Conservation (phyloP, 2,329 filamentous ascomycete genomes). For the Colletotrichum liaoningense region DNA sequence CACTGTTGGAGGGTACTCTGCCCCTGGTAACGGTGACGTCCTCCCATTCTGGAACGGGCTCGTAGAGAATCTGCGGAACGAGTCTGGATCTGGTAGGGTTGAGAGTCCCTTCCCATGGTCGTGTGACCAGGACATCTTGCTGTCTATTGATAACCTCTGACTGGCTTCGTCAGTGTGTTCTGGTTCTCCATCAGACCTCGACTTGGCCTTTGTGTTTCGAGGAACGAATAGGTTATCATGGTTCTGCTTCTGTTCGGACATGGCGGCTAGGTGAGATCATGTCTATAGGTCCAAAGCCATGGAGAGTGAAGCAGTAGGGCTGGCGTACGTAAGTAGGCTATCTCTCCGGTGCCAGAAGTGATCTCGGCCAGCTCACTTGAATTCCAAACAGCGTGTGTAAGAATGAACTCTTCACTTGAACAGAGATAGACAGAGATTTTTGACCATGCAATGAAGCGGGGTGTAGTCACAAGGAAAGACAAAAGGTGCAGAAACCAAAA, state of each 20-base stretch:
- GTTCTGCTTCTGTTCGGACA: slow-evolving; percentile 37
- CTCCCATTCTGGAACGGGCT: slow-evolving; percentile 49
- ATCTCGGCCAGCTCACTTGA: neutral
- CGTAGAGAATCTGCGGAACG: slow-evolving; percentile 52
- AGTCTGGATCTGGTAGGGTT: slow-evolving; percentile 44
- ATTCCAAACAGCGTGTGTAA: neutral
- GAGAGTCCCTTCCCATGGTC: slow-evolving; percentile 34
- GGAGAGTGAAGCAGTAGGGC: neutral
- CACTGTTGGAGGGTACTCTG: slow-evolving; percentile 38
- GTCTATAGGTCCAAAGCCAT: neutral
- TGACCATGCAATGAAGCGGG: neutral
- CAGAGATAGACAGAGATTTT: neutral
- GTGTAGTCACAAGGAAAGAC: neutral
- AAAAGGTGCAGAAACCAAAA: neutral
- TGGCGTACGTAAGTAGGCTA: neutral
- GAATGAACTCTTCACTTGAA: neutral
- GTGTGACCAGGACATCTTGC: slow-evolving; percentile 38
- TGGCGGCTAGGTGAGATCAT: slow-evolving; percentile 25
- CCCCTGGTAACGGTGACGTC: slow-evolving; percentile 38
- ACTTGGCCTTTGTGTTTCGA: slow-evolving; percentile 39
- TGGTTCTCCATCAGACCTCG: slow-evolving; percentile 38
- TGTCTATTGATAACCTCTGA: slow-evolving; percentile 41
- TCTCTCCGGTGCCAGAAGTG: neutral
- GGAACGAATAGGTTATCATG: slow-evolving; percentile 37
- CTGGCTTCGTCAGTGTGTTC: slow-evolving; percentile 41